Base-by-base conservation (phyloP, 495 filamentous ascomycete genomes). In the Neurospora tetraspora region DNA sequence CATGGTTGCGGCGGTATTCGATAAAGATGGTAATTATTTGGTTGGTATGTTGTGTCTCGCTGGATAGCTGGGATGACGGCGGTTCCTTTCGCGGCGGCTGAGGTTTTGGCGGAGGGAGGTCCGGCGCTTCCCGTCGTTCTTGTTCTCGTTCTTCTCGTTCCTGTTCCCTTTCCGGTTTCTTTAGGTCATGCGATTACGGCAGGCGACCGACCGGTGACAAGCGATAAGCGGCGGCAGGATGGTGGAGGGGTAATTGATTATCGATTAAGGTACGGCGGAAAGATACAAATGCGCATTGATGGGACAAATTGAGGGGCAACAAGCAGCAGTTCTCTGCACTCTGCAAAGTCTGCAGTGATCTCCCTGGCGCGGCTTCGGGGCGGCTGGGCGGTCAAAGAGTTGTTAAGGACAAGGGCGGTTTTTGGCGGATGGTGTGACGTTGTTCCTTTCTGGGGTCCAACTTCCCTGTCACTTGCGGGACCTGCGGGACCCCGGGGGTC, bases 1-100 rank as follows among this genome's bases (percentile, higher is more conserved):
- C 87, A 88, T 88, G 73, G 74, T 80, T 71, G 59, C 53, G 27
- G 40, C 5, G 27, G 27, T 61, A 34, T 61, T 61, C 4, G 53
- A 18, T 65, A 18, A 1, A 34, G 53, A 61, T 61, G 53, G 27
- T 0, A 8, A 34, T 18, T 23, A 47, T 61, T 61, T 61, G 47
- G 23, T 47, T 47, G 20, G 2, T 14, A 20, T 53, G 10, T n/a
- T 18, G 8, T 20, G 18, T 45, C 43, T 45, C 45, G 45, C 45
- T 53, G 47, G 47, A 23, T 53, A 34, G 45, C 45, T 53, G 53
- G 53, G 53, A 61, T 34, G 53, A 2, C 53, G 31, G 53, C 27
- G 6, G 53, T 23, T 31, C 27, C 27, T 61, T 61, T 34, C 53
- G 53, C 14, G 23, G 53, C 53, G 12, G 27, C 53, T 61, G 53